Conservation (phyloP, 2,329 filamentous ascomycete genomes). For the Talaromyces albobiverticillius region DNA sequence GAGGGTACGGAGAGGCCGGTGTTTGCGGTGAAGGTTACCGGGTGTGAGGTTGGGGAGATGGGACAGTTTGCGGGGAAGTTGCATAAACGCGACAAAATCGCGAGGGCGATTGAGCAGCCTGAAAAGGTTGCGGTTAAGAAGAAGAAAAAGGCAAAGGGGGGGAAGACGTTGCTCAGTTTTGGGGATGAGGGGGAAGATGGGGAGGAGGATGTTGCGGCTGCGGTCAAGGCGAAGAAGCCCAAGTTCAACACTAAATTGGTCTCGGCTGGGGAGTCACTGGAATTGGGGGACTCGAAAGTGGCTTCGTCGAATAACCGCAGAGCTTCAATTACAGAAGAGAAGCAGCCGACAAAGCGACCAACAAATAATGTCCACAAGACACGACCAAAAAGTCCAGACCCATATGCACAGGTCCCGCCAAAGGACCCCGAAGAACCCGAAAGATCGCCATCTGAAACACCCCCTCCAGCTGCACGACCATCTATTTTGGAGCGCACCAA, state of each 20-base stretch:
- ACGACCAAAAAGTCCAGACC: conserved; percentile 38
- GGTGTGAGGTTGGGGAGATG: conserved; percentile 44
- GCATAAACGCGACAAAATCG: conserved; percentile 38
- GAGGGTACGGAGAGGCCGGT: conserved; percentile 77
- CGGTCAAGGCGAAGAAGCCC: conserved; percentile 39
- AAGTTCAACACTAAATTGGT: conserved; percentile 50
- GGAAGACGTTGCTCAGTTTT: conserved; percentile 47
- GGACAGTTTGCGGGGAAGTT: conserved; percentile 46
- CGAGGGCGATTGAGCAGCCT: conserved; percentile 21
- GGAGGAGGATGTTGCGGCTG: conserved; percentile 28
- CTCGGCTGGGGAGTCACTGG: conserved; percentile 27
- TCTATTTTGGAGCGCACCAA: conserved; percentile 42
- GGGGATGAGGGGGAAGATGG: conserved; percentile 42
- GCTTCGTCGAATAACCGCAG: background rate
- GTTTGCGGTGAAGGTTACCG: conserved; percentile 74
- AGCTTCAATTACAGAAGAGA: background rate
- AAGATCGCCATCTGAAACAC: conserved; percentile 27
- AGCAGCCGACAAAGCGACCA: conserved; percentile 26
- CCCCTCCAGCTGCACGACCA: conserved; percentile 29
- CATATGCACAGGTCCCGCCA: conserved; percentile 43
- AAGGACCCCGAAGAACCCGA: conserved; percentile 42
- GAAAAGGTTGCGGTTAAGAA: conserved; percentile 35
- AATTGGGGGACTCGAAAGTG: conserved; percentile 14
- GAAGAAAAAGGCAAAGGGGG: conserved; percentile 41
- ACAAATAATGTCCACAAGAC: conserved; percentile 27